Base-by-base conservation (phyloP, 768 basidiomycete genomes). In the Exidia glandulosa region DNA sequence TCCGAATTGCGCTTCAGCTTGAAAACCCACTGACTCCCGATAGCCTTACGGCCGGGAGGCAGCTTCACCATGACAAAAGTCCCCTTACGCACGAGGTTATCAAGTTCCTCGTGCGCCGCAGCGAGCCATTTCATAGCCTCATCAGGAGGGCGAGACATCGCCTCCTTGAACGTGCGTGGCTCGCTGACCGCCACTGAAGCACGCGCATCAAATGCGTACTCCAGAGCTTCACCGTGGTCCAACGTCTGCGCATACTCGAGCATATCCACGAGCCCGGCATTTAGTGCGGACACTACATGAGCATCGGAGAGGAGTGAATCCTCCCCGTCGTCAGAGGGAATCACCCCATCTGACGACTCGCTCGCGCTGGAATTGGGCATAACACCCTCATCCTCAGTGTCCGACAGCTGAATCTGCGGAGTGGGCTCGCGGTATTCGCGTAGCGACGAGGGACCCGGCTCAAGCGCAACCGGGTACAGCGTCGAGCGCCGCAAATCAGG, bases 1-100 rank as follows among this genome's bases (percentile, higher is more conserved):
- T 61, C 79, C 67, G 32, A 60, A 63, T 62, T 72, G 71, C 19
- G 59, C 66, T 74, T 76, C 1, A 63, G 31, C 0, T 63, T 66
- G 63, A 72, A 80, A 6, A 80, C 76, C 75, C 76, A 80, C 25
- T 71, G 68, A 16, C 65, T 67, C 1, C 69, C 65, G 7, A 79
- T 64, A 12, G 73, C 41, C 14, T 73, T 75, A 6, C 57, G 54
- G 3, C 64, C 68, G 0, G 58, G 34, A 0, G 76, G 76, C n/a
- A 63, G 31, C 1, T 64, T 52, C 1, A 69, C 69, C 0, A 72
- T 25, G 2, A 63, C 59, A 72, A 72, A 78, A 1, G 70, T 77
- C 0, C 66, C 66, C 52, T 72, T 68, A 23, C 47, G 47, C 6
- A 48, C 9, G 47, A 48, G 47, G 25, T 48, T 48, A 9, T 23